Base-by-base conservation (phyloP, 2,329 filamentous ascomycete species). In the Hypoxylon sp. region DNA sequence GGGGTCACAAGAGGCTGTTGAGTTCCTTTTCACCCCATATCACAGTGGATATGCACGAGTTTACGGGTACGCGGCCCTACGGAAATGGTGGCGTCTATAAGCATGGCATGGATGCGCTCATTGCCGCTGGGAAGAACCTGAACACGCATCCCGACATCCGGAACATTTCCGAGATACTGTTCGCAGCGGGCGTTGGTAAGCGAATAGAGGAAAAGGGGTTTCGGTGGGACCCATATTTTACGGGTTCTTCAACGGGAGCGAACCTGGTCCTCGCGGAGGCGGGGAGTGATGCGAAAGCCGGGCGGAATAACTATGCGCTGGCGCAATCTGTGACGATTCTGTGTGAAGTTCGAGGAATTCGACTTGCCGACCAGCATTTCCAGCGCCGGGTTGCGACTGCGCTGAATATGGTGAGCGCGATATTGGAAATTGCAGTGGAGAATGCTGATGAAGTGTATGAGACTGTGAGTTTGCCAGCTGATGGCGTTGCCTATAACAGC, bases 21-120 rank as follows among this genome's bases (percentile, higher is more conserved):
- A 77, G 73, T 66, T 69, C 73, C 8, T 79, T 75, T 59, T 64
- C 71, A 11, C 77, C 78, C 8, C 77, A 79, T 54, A 64, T 79
- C 48, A 68, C 74, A 2, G 74, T 78, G n/a, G 78, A 79, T 57
- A 75, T 79, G 73, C 77, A 79, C 58, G 78, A 79, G 69, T 79
- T 76, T 59, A 77, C 72, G 1, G 77, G 74, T 0, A 70, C 77
- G 22, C 72, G 71, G 51, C 59, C 76, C 3, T 55, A 49, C 5
- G 66, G 66, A 49, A 66, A 40, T 30, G 71, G 61, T 17, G 76
- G 75, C 2, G 60, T 67, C 2, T 78, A 79, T 57, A 73, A 76
- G 44, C 77, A 77, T 50, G 77, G 66, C 44, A 74, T 76, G 58
- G 78, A 79, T 59, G 76, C 75, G 6, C 70, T 78, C 7, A 73